Evolutionary conservation across 768 basidiomycete species (phyloP), one percentile per base, ranked within the genome.

Genomic region (Rhizopogon vulgaris): DNA sequence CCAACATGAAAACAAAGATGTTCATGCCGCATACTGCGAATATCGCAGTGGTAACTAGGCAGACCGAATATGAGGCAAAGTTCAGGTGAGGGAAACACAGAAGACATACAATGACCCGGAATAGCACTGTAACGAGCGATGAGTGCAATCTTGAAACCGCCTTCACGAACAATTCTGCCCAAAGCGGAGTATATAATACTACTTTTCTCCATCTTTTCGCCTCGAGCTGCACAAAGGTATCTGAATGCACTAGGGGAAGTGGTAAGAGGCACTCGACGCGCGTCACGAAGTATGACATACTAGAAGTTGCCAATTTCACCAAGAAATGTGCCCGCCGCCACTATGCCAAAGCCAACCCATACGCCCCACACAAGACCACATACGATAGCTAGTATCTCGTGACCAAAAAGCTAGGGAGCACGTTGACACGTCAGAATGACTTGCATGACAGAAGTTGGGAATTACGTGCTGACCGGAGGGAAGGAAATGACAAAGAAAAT

Each of bases 301-400:
- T 89, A 88, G 57, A 87, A 93, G 66, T 91, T 92, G 45, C 87
- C 92, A 14, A 92, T 70, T 74, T 94, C 92, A 37, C 90, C 93
- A 0, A 94, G 41, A 58, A 92, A 83, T 0, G 91, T 93, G 0
- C 90, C 89, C 6, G 83, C 87, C 3, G 80, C 79, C 15, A 90
- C 89, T 61, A 96, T 94, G 0, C 70, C 94, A 59, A 95, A 95
- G 3, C 93, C 94, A 22, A 77, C 62, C 77, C 94, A 85, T 2
- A 94, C 72, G 2, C 90, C 92, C 90, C 91, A 96, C 2, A 95
- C 89, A 32, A 95, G 67, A 15, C 94, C 94, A 60, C 90, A 92
- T 6, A 95, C 73, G 34, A 94, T 78, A 22, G 90, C 89, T 38
- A 95, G 75, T 51, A 95, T 88, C 75, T 95, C 94, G 56, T 95